Base-by-base conservation (phyloP, 257 asterid genomes). In the Petunia secreta region DNA sequence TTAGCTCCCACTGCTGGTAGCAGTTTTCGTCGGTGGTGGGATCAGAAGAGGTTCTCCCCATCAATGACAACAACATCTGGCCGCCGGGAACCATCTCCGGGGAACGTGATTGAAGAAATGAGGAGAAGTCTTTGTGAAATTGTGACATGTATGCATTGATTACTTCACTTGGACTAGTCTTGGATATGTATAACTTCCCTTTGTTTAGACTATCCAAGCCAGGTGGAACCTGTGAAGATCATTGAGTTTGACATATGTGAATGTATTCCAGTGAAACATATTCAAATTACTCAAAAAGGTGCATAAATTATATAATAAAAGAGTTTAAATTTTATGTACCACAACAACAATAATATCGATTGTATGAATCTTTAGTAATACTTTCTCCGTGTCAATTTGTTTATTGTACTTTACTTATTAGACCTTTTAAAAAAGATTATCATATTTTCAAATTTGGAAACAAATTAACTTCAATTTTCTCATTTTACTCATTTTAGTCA, bases 101-200 rank as follows among this genome's bases (percentile, higher is more conserved):
- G 4, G 97, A 88, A 43, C 97, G 85, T 4, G 87, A 91, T 75
- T 81, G 83, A 58, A 94, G 82, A 81, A 94, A 94, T 2, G 43
- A 6, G 0, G 60, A 75, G 44, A 90, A 88, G 79, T 92, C 98
- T 1, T 58, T 82, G 67, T 84, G 83, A 69, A 92, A 92, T 34
- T 94, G 97, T 6, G 52, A 8, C 1, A 59, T 66, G 44, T 94
- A 94, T 1, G 94, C 93, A 13, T 86, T 62, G 64, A 75, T 13
- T 7, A 92, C 92, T 0, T 77, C 50, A 1, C 3, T 15, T 1
- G 91, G 85, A 58, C 97, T 92, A 1, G 92, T 87, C 65, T 88
- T 79, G 4, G 97, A 91, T 73, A 94, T 83, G 83, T 92, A 91
- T 1, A 92, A 73, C 82, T 92, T 92, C 13, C 97, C 97, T 80